A percentile compares a stretch with the other conserved stretches of the same genome.
phyloP scores from a whole-genome alignment of 2,329 filamentous ascomycete species.

The Emergomyces pasteurianus region DNA sequence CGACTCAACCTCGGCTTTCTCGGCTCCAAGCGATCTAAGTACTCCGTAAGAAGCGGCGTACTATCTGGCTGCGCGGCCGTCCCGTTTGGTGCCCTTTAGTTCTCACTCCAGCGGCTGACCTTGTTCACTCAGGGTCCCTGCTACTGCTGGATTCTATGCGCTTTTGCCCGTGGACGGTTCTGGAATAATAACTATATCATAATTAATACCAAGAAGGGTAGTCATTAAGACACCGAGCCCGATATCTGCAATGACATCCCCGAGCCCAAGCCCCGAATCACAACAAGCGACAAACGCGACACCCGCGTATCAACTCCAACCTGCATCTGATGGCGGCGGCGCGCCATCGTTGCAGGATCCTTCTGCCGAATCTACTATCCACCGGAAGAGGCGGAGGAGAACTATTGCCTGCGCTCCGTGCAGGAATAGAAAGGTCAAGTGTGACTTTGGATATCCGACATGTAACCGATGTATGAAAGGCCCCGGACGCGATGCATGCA shows the following conservation, averaged over 20 bases:
- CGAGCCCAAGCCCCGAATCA: background rate
- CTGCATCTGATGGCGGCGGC: background rate
- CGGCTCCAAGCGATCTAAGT: background rate
- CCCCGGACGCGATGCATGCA: slow-evolving; percentile 6
- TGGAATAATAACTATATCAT: background rate
- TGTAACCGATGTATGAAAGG: slow-evolving; percentile 3
- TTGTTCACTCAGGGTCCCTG: background rate
- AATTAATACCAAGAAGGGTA: background rate
- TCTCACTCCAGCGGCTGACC: background rate
- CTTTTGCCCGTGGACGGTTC: background rate
- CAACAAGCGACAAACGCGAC: background rate
- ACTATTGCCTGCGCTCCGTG: slow-evolving; percentile 33
- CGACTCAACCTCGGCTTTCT: background rate
- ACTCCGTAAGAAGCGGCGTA: no score
- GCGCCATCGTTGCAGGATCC: background rate
- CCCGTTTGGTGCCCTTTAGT: background rate
- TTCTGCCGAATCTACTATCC: slow-evolving; percentile 16
- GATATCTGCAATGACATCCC: background rate
- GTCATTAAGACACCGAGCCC: no score
- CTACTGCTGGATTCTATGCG: background rate
- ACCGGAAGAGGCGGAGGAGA: slow-evolving; percentile 27
- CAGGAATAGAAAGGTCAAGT: slow-evolving; percentile 31
- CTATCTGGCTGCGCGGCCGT: background rate
- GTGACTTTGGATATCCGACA: slow-evolving; percentile 25
- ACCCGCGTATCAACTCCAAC: background rate